A percentile compares a stretch with the other conserved stretches of the same genome.
These are phyloP conservation scores for Aegilops bicornis DNA, from an alignment of 176 grass and related monocot genomes.

Conservation along the genomic window DNA sequence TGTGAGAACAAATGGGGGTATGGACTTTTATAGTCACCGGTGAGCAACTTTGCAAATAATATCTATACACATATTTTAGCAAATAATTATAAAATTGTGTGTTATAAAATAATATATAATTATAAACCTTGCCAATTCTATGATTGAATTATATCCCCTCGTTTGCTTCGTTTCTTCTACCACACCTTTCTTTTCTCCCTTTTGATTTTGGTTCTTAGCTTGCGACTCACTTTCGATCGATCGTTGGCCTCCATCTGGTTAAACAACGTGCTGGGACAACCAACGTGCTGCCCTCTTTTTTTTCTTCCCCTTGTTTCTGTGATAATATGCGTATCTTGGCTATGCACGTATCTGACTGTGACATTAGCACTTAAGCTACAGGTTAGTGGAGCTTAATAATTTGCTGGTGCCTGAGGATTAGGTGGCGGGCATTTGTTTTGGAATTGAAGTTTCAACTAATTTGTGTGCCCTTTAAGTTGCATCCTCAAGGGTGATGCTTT, in stretches of 20 bases:
- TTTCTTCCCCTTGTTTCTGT: not conserved
- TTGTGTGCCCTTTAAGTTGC: slow-evolving; percentile 6
- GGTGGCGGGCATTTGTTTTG: slow-evolving; percentile 38
- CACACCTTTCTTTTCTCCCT: not conserved
- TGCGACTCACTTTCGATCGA: not conserved
- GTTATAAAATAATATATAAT: no score
- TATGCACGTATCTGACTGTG: not conserved
- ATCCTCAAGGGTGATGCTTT: not conserved
- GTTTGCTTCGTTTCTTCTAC: not conserved
- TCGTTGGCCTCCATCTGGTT: not conserved
- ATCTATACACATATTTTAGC: no score
- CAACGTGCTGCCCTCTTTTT: not conserved
- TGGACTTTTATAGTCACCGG: no score
- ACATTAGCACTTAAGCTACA: not conserved
- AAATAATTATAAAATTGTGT: no score
- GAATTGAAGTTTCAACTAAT: slow-evolving; percentile 56
- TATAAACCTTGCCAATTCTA: no score
- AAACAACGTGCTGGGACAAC: not conserved
- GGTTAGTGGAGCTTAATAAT: not conserved
- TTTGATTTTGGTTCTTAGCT: not conserved
- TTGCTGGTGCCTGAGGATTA: slow-evolving; percentile 39
- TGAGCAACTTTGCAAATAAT: no score
- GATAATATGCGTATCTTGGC: not conserved
- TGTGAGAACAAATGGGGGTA: no score
- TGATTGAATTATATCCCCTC: not conserved